phyloP scores from a whole-genome alignment of 2,329 filamentous ascomycete species.

The Aspergillus hortae region DNA sequence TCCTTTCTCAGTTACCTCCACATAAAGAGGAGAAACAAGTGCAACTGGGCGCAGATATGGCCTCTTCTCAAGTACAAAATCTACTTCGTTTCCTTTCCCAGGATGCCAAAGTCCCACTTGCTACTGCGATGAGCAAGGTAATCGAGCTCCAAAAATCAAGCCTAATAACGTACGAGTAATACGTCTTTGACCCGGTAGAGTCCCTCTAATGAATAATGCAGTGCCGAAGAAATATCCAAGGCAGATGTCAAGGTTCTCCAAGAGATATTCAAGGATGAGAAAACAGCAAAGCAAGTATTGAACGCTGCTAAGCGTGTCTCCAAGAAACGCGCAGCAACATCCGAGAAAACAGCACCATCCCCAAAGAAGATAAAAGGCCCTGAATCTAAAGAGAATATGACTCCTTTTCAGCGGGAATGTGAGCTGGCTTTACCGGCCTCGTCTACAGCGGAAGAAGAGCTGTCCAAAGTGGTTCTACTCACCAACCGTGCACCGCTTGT shows the following conservation, averaged over 20 bases:
- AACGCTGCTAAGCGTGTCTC: conserved; percentile 55
- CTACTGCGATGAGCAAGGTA: conserved; percentile 53
- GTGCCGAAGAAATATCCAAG: conserved; percentile 48
- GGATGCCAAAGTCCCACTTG: conserved; percentile 55
- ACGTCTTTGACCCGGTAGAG: background rate
- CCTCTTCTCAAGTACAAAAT: conserved; percentile 32
- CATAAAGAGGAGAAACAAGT: background rate
- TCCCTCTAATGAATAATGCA: conserved; percentile 8
- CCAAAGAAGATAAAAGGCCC: conserved; percentile 36
- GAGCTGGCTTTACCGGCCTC: conserved; percentile 31
- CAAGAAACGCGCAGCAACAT: conserved; percentile 51
- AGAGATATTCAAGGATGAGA: conserved; percentile 49
- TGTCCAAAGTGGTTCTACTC: conserved; percentile 57
- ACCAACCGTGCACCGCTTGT: conserved; percentile 82
- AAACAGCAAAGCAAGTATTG: conserved; percentile 54
- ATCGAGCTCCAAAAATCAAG: conserved; percentile 51
- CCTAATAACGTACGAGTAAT: conserved; percentile 36
- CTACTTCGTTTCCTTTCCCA: conserved; percentile 57
- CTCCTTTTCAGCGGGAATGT: conserved; percentile 33
- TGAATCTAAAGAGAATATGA: conserved; percentile 9
- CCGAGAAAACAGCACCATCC: conserved; percentile 30
- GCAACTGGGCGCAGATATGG: conserved; percentile 12
- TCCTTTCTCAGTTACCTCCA: background rate
- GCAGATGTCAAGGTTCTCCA: conserved; percentile 43
- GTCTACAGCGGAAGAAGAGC: conserved; percentile 51